phyloP scores from a whole-genome alignment of 202 grass and related monocot genomes.

The Digitaria exilis region DNA sequence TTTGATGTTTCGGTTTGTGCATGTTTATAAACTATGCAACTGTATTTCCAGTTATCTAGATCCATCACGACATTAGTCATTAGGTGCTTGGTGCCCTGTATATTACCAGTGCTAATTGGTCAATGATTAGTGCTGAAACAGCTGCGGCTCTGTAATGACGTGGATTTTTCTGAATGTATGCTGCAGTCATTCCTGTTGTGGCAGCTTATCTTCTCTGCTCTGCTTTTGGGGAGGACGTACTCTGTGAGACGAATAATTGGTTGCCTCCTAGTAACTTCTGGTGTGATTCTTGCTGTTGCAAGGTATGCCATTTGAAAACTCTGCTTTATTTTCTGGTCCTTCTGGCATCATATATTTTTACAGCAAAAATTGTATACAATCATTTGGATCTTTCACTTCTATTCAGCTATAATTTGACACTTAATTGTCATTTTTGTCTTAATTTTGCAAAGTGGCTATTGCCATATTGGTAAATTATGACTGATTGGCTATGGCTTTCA shows the following conservation, averaged over 20 bases:
- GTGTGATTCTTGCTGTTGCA: slow-evolving; percentile 77
- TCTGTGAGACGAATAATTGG: slow-evolving; percentile 68
- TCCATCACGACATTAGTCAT: not conserved
- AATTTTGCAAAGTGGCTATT: not conserved
- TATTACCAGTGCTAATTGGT: not conserved
- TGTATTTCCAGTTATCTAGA: not conserved
- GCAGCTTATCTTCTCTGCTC: slow-evolving; percentile 85
- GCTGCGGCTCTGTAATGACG: not conserved
- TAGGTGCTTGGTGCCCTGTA: not conserved
- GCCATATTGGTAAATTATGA: not conserved
- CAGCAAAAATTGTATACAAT: not conserved
- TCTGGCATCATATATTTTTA: not conserved
- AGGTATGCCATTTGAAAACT: slow-evolving; percentile 54
- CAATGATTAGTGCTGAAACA: not conserved
- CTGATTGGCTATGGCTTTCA: not conserved
- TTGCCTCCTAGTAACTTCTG: slow-evolving; percentile 77
- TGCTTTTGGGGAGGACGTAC: slow-evolving; percentile 76
- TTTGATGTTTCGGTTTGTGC: not conserved
- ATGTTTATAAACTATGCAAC: not conserved
- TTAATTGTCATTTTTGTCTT: not conserved
- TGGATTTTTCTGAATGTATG: not conserved
- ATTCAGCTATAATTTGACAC: not conserved
- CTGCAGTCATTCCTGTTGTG: slow-evolving; percentile 96
- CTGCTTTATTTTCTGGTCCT: not conserved
- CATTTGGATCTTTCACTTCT: not conserved